These are phyloP conservation scores for Rhynchosporium agropyri DNA, from an alignment of 2,329 filamentous ascomycete genomes.

Conservation along the genomic window DNA sequence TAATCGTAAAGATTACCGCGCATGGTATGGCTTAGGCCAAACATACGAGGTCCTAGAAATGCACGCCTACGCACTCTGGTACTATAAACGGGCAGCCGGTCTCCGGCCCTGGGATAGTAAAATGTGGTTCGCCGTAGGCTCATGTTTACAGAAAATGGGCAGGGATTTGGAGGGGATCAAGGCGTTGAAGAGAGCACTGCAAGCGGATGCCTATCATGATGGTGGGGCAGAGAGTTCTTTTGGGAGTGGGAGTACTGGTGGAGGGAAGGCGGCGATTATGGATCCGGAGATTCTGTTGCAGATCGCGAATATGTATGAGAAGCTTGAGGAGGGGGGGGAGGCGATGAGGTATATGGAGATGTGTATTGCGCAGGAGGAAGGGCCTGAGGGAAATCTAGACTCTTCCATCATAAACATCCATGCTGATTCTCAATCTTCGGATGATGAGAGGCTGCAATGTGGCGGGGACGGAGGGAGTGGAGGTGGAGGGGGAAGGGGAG, in stretches of 20 bases:
- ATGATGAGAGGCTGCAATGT: slow-evolving; percentile 41
- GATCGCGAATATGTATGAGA: slow-evolving; percentile 88
- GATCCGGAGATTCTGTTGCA: slow-evolving; percentile 90
- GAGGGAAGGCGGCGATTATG: slow-evolving; percentile 59
- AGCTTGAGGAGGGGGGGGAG: slow-evolving; percentile 74
- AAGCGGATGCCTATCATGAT: slow-evolving; percentile 86
- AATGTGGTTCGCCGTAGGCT: slow-evolving; percentile 97
- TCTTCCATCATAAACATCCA: slow-evolving; percentile 53
- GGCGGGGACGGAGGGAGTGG: slow-evolving; percentile 24
- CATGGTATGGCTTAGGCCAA: slow-evolving; percentile 96
- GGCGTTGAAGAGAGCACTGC: slow-evolving; percentile 86
- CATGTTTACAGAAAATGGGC: slow-evolving; percentile 87
- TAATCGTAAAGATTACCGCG: slow-evolving; percentile 93
- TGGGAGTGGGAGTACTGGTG: slow-evolving; percentile 45
- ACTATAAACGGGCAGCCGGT: slow-evolving; percentile 93
- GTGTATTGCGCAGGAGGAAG: slow-evolving; percentile 89
- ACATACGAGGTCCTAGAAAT: slow-evolving; percentile 98
- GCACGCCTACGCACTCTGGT: slow-evolving; percentile 96
- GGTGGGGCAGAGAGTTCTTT: slow-evolving; percentile 52
- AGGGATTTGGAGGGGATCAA: slow-evolving; percentile 90
- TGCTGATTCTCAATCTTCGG: slow-evolving; percentile 57
- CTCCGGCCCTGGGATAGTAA: slow-evolving; percentile 95
- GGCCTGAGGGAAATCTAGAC: slow-evolving; percentile 50
- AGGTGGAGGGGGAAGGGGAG: slow-evolving; percentile 46
- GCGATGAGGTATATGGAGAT: slow-evolving; percentile 95